A percentile compares a stretch with the other conserved stretches of the same genome.
These are phyloP conservation scores for Colletotrichum aenigma DNA, from an alignment of 2,329 filamentous ascomycete species.

Conservation along the genomic window DNA sequence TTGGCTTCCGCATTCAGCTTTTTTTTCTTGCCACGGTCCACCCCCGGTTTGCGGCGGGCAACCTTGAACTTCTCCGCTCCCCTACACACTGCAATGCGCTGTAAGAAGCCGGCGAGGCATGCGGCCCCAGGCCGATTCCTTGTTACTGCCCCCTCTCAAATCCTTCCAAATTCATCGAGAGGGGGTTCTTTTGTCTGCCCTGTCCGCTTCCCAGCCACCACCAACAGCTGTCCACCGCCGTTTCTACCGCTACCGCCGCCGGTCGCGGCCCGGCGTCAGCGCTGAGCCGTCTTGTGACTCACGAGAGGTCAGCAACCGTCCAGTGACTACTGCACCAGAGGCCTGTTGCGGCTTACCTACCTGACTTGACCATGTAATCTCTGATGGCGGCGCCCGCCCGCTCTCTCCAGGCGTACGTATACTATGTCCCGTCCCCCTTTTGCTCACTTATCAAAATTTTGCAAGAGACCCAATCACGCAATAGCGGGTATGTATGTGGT, in stretches of 20 bases:
- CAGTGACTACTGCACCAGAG: not conserved
- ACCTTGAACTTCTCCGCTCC: not conserved
- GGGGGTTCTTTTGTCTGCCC: not conserved
- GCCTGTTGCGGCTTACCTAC: not conserved
- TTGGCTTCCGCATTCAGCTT: not conserved
- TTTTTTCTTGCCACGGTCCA: not conserved
- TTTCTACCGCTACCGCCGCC: not conserved
- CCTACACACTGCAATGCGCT: not conserved
- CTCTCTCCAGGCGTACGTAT: not conserved
- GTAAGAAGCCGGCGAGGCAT: not conserved
- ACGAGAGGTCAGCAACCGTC: not conserved
- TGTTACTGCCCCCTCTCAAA: not conserved
- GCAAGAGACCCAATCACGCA: slow-evolving; percentile 1
- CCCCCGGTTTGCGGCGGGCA: not conserved
- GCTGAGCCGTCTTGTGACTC: not conserved
- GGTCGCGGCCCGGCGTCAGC: not conserved
- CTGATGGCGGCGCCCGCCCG: not conserved
- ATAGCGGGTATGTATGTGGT: slow-evolving; percentile 9
- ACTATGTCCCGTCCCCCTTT: not conserved
- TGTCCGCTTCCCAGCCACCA: not conserved
- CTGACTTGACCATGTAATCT: not conserved
- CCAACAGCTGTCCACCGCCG: not conserved
- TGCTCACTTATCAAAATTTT: not conserved
- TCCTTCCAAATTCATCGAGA: not conserved
- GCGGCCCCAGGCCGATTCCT: not conserved